Evolutionary conservation across 331 rosid species (phyloP).

Genomic region (Spiraea crenata): DNA sequence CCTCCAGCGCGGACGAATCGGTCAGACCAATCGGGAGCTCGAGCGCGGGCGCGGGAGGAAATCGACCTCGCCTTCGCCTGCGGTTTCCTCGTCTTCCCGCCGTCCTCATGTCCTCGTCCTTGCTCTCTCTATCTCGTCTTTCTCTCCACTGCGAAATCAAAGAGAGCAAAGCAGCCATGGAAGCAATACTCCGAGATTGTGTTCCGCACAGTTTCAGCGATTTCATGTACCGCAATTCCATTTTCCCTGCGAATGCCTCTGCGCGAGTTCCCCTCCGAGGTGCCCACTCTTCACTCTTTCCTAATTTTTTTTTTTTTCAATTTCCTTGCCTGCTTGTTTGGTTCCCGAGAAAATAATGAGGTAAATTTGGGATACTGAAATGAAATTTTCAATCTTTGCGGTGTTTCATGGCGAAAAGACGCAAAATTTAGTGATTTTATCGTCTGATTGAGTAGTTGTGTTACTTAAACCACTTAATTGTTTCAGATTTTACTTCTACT

Average conservation of each 20-base stretch:
- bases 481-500: not conserved
- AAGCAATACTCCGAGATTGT: slow-evolving; percentile 61
- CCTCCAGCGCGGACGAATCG: too few relatives aligned
- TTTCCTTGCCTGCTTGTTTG: slow-evolving; percentile 6
- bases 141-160: too few relatives aligned
- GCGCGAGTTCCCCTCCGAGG: slow-evolving; percentile 88
- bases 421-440: not conserved
- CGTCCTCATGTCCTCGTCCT: too few relatives aligned
- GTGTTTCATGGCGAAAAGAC: slow-evolving; percentile 1
- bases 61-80: too few relatives aligned
- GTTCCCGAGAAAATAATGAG: not conserved
- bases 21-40: too few relatives aligned
- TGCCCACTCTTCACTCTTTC: slow-evolving; percentile 6
- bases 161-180: slow-evolving; percentile 48
- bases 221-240: slow-evolving; percentile 73
- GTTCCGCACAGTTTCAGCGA: slow-evolving; percentile 71
- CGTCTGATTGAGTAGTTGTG: slow-evolving; percentile 25
- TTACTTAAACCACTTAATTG: not conserved
- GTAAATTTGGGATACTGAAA: not conserved
- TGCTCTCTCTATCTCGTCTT: slow-evolving; percentile 1
- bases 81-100: too few relatives aligned
- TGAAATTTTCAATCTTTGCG: not conserved
- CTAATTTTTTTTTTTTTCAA: not conserved
- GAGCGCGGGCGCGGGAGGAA: too few relatives aligned
- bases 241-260: slow-evolving; percentile 83